Evolutionary conservation across 352 stramenopile genomes (phyloP), one percentile per base, ranked within the genome.

Genomic region (Phytophthora citricola): DNA sequence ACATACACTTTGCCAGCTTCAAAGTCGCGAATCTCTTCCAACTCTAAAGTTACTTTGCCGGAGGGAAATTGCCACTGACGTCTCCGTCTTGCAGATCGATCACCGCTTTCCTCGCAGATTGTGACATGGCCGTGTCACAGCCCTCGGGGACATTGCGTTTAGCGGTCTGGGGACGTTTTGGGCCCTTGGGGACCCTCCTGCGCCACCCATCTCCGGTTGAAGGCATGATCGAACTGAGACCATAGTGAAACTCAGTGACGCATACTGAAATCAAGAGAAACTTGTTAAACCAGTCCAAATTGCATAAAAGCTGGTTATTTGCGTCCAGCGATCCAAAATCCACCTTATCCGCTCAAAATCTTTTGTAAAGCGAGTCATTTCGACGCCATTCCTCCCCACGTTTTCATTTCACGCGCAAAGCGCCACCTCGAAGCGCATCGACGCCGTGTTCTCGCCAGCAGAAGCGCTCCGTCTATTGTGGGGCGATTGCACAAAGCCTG

Each of bases 391-490:
- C n/a, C n/a, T n/a, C n/a, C n/a, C n/a, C n/a, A n/a, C n/a, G n/a
- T n/a, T 47, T 12, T n/a, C 17, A 11, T 32, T 22, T 8, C 29
- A 8, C 15, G 17, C 29, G 14, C 20, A 51, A 4, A 31, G 15
- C 29, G 31, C 26, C 50, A 26, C 2, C 31, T 36, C 14, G 7
- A 49, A 50, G 34, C 26, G 9, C 20, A 26, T 32, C 22, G 39
- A 40, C 24, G 47, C 34, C 22, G 58, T 58, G 47, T 31, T 58
- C 20, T 27, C 57, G 9, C 14, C n/a, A 15, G 14, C 43, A 22
- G 26, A 68, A 57, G 12, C 20, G 62, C 62, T 69, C 31, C 54
- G 54, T 69, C 62, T 69, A 69, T 65, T 65, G 60, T 63, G 34
- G n/a, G 32, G 61, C 36, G 44, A 68, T 46, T 63, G 51, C 53